Base-by-base conservation (phyloP, 768 basidiomycete genomes). In the Trametes cingulata region DNA sequence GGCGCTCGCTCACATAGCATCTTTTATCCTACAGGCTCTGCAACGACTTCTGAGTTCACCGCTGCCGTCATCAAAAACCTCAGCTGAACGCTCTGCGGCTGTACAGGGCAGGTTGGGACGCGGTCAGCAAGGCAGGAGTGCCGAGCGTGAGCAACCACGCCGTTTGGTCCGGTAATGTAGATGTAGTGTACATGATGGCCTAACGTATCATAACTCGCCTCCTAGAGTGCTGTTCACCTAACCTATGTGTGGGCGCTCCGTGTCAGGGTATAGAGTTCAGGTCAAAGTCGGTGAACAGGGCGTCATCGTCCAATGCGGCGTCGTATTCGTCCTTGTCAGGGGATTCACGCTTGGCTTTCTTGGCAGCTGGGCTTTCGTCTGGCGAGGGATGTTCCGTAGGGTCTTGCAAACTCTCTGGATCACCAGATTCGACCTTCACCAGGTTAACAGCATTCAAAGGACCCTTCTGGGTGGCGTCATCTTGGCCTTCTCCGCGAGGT, bases 31-130 rank as follows among this genome's bases (percentile, higher is more conserved):
- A 64, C 60, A 92, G 93, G 95, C 57, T 86, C 88, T 63, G 85
- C 93, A 45, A 91, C 90, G 27, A 99, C 96, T 58, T 93, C 91
- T 27, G 96, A 98, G 69, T 94, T 99, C 78, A 99, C 97, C 39
- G 80, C 87, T 48, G 95, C 91, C 45, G 82, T 99, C 72, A 94
- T 98, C 77, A 84, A 89, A 75, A 88, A 87, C 73, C 77, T 93
- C 68, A 85, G 75, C 58, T 69, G 56, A 62, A 36, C 36, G 37
- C 45, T 40, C 19, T n/a, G 42, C 40, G 42, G 27, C 36, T 25
- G 29, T 50, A 51, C 54, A 43, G 51, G 54, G 43, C 52, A 36
- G 41, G 46, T 39, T 56, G 36, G 53, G 45, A 29, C 37, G 48
- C 29, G 35, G 36, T 15, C 9, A 22, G 36, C 41, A 19, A 25